Evolutionary conservation across 148 eudicot species (phyloP).

Genomic region (Silene conica): DNA sequence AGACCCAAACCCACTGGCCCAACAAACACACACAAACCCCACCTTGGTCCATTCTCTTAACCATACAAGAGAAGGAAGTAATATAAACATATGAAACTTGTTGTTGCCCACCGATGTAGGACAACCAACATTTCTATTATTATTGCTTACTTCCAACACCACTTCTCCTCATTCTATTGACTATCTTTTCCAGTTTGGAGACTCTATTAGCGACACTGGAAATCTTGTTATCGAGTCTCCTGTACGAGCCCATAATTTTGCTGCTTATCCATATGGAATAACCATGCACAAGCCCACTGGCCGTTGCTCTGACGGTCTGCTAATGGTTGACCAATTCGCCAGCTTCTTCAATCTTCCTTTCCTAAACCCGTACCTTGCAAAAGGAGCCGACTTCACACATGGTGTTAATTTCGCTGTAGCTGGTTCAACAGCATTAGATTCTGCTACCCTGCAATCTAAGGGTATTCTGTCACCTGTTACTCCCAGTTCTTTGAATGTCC

Average conservation of each 20-base stretch:
- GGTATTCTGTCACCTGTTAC: constrained; percentile 8
- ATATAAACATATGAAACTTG: too few relatives aligned
- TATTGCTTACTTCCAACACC: too few relatives aligned
- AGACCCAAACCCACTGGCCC: too few relatives aligned
- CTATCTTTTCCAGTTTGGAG: background rate
- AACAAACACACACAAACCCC: too few relatives aligned
- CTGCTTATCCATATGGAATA: background rate
- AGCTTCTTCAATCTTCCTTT: background rate
- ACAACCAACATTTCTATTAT: too few relatives aligned
- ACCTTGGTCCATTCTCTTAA: too few relatives aligned
- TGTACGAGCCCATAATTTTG: background rate
- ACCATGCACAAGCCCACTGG: constrained; percentile 6
- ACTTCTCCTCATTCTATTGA: background rate
- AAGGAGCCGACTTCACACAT: background rate
- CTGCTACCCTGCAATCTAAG: background rate
- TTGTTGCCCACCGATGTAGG: too few relatives aligned
- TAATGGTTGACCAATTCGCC: background rate
- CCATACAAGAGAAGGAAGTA: too few relatives aligned
- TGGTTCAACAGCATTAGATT: constrained; percentile 8
- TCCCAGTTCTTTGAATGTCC: constrained; percentile 5
- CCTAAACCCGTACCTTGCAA: background rate
- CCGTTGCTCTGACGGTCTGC: constrained; percentile 8
- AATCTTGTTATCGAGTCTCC: constrained; percentile 10
- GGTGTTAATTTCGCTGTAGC: constrained; percentile 14
- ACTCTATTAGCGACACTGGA: constrained; percentile 11